phyloP scores from a whole-genome alignment of 2,329 filamentous ascomycete species.

The Neopestalotiopsis clavispora region DNA sequence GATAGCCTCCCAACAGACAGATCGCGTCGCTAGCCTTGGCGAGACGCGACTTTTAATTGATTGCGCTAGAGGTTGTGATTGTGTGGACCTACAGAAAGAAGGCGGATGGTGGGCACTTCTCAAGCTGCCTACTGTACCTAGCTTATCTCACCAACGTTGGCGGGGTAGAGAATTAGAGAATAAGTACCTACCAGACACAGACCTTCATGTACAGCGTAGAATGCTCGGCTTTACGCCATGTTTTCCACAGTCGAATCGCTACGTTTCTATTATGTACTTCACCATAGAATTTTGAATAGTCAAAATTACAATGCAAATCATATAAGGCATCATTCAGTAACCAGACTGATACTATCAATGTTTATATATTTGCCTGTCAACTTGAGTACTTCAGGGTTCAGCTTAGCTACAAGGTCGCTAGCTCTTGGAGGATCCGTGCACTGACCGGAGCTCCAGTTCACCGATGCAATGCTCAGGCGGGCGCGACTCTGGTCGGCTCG shows the following conservation, averaged over 20 bases:
- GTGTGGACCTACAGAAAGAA: not conserved
- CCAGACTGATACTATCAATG: no score
- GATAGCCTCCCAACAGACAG: not conserved
- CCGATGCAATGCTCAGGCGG: not conserved
- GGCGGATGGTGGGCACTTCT: not conserved
- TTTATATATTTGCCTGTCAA: not conserved
- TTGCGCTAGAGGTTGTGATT: not conserved
- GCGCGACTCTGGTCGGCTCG: not conserved
- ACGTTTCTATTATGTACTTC: no score
- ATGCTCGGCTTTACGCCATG: no score
- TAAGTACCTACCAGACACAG: no score
- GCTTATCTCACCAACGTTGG: no score
- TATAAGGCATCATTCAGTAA: no score
- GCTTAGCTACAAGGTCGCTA: not conserved
- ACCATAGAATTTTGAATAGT: no score
- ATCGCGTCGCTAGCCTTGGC: constrained; percentile 5
- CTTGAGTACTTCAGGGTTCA: not conserved
- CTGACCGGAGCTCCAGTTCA: not conserved
- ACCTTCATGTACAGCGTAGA: not conserved
- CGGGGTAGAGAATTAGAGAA: no score
- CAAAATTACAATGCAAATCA: no score
- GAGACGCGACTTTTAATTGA: constrained; percentile 14
- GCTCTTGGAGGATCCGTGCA: not conserved
- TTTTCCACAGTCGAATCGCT: no score
- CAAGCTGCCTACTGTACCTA: not conserved